Conservation (phyloP, 1,139 yeast genomes). For the Taiozyma sp. region DNA sequence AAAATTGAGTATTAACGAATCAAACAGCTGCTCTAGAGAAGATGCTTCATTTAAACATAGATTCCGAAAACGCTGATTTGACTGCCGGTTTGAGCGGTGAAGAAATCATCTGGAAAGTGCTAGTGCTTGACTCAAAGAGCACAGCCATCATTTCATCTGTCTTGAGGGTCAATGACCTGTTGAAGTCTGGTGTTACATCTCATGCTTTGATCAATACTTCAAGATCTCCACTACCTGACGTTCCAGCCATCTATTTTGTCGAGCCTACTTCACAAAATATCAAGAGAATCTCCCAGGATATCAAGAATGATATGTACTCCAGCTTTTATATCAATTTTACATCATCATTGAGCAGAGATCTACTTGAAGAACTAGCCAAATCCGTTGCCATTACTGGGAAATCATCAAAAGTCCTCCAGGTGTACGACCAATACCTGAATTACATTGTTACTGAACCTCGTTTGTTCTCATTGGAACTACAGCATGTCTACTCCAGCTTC, state of each 20-base stretch:
- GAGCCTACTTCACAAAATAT: conserved; percentile 83
- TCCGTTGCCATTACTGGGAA: conserved; percentile 70
- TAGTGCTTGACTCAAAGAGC: conserved; percentile 76
- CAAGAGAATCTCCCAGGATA: conserved; percentile 61
- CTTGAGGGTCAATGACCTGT: conserved; percentile 81
- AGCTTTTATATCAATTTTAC: conserved; percentile 83
- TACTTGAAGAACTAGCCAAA: conserved; percentile 86
- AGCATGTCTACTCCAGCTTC: conserved; percentile 60
- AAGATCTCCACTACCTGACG: conserved; percentile 83
- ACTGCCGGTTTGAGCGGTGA: conserved; percentile 48
- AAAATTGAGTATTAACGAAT: conserved; percentile 4
- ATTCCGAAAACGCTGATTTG: conserved; percentile 44
- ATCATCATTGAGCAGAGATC: conserved; percentile 66
- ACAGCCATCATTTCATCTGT: conserved; percentile 87
- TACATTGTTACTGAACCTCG: conserved; percentile 92
- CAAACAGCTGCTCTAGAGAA: conserved; percentile 54
- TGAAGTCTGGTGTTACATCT: conserved; percentile 86
- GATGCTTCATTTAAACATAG: conserved; percentile 77
- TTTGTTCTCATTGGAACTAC: conserved; percentile 73
- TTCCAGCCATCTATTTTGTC: conserved; percentile 88
- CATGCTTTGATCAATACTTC: conserved; percentile 69
- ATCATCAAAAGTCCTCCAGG: conserved; percentile 72
- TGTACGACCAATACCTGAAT: conserved; percentile 89
- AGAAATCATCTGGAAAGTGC: conserved; percentile 88
- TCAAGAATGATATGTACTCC: conserved; percentile 71